phyloP scores from a whole-genome alignment of 163 green algal species.

The Scenedesmus sp. region DNA sequence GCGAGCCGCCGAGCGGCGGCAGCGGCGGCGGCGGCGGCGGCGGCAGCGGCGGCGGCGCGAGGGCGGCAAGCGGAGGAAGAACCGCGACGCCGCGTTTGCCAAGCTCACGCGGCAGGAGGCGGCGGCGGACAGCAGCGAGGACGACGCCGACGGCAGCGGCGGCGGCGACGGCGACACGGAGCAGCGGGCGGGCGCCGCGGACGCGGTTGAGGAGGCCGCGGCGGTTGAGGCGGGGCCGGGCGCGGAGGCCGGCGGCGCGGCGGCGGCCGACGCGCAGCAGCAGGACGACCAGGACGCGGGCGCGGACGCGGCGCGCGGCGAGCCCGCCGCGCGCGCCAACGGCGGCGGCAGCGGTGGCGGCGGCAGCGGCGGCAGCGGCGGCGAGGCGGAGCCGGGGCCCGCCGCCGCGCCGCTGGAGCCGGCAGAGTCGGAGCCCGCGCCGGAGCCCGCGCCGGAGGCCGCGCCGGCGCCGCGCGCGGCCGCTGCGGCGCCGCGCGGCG shows the following conservation, averaged over 20 bases:
- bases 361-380: slow-evolving; percentile 9
- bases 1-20: not conserved
- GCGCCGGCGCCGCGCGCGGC: no score
- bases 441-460: no score
- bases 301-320: not conserved
- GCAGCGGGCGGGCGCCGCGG: not conserved
- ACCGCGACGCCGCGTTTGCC: slow-evolving; percentile 32
- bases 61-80: slow-evolving; percentile 36
- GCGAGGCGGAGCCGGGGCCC: no score
- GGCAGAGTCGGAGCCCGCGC: no score
- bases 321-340: no score
- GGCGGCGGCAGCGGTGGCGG: not conserved
- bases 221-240: not conserved
- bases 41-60: not conserved
- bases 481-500: no score
- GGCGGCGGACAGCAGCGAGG: not conserved
- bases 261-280: slow-evolving; percentile 6
- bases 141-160: not conserved
- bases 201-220: not conserved
- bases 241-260: not conserved
- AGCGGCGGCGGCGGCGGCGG: not conserved
- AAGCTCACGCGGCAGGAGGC: not conserved
- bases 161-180: not conserved
- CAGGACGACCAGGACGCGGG: not conserved
- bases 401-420: no score